Percentiles rank a stretch among this genome's conserved stretches.
These are phyloP conservation scores for Abelmoschus esculentus DNA, from an alignment of 345 rosid genomes.

Conservation along the genomic window DNA sequence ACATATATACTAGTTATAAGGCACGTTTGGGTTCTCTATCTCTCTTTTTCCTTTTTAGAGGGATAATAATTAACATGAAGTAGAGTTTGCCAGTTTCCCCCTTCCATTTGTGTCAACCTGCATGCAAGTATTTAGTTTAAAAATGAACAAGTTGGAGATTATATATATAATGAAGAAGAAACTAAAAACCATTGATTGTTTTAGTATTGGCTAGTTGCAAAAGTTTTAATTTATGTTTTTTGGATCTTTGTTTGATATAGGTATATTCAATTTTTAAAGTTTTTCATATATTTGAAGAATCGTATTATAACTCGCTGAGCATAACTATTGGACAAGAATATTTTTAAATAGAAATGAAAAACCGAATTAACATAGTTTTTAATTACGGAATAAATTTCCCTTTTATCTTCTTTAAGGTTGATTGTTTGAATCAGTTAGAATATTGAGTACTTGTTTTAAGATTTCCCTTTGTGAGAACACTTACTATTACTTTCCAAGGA, in stretches of 20 bases:
- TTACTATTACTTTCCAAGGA: neutral
- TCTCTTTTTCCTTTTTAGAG: too few species aligned
- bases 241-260: too few species aligned
- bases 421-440: neutral
- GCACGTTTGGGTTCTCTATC: neutral
- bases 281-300: neutral
- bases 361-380: neutral
- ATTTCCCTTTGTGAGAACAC: neutral
- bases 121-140: neutral
- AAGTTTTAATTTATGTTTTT: too few species aligned
- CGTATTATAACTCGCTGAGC: too few species aligned
- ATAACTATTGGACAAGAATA: too few species aligned
- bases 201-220: too few species aligned
- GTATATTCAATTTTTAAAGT: too few species aligned
- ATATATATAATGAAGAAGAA: neutral
- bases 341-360: neutral
- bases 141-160: neutral
- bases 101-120: neutral
- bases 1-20: neutral
- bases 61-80: neutral
- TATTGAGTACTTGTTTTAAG: too few species aligned
- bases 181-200: neutral
- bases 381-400: neutral
- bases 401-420: neutral
- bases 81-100: neutral